A percentile compares a stretch with the other conserved stretches of the same genome.
phyloP scores from a whole-genome alignment of 345 rosid species.

The Zanthoxylum bungeanum region DNA sequence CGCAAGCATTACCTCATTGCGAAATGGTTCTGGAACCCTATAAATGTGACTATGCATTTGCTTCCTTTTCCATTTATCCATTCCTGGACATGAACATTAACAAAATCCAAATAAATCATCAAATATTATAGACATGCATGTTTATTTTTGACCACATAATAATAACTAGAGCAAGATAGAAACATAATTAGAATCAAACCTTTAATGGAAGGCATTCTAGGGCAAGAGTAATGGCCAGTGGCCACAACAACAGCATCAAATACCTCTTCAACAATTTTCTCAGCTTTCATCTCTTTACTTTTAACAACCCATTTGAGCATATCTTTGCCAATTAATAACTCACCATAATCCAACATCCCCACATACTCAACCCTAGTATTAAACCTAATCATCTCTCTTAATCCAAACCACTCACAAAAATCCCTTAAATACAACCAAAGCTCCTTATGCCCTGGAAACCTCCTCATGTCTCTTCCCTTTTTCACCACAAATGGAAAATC shows the following conservation, averaged over 20 bases:
- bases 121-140: background rate
- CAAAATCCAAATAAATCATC: background rate
- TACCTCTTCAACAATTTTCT: conserved; percentile 56
- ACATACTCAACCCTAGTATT: conserved; percentile 78
- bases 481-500: conserved; percentile 81
- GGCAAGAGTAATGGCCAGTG: conserved; percentile 86
- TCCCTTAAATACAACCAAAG: conserved; percentile 76
- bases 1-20: conserved; percentile 57
- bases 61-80: conserved; percentile 82
- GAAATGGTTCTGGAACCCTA: conserved; percentile 74
- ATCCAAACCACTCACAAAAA: conserved; percentile 62
- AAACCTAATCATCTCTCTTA: conserved; percentile 73
- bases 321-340: conserved; percentile 29
- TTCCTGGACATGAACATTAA: conserved; percentile 39
- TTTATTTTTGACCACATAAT: background rate
- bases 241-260: conserved; percentile 93
- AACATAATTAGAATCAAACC: conserved; percentile 33
- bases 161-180: background rate
- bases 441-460: conserved; percentile 85
- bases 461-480: conserved; percentile 73
- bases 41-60: conserved; percentile 85
- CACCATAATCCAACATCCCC: conserved; percentile 52
- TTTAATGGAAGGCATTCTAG: conserved; percentile 72
- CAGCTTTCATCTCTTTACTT: conserved; percentile 37
- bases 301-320: conserved; percentile 64